Evolutionary conservation across 768 basidiomycete species (phyloP).

Genomic region (Podaxis rugospora): DNA sequence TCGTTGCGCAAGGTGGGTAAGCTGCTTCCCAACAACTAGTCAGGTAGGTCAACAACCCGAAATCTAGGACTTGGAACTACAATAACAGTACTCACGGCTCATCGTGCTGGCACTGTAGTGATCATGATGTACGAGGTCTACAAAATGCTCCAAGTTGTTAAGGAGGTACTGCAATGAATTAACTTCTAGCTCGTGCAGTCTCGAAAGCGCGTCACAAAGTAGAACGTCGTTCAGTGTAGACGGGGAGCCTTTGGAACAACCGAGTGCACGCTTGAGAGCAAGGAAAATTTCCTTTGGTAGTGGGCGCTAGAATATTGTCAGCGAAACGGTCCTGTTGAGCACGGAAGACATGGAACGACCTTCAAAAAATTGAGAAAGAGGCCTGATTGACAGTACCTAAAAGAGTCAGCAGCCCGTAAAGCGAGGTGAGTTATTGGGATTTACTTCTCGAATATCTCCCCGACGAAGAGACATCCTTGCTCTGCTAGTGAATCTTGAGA

Average conservation of each 20-base stretch:
- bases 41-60: neutral
- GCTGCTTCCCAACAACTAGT: conserved; percentile 53
- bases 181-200: conserved; percentile 46
- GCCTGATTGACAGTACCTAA: conserved; percentile 7
- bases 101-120: conserved; percentile 50
- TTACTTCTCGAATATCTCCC: conserved; percentile 5
- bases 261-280: conserved; percentile 45
- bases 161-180: conserved; percentile 48
- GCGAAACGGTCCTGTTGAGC: neutral
- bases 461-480: conserved; percentile 4
- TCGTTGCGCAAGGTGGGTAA: conserved; percentile 50
- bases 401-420: neutral
- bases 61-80: neutral
- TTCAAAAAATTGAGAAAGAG: conserved; percentile 50
- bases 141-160: conserved; percentile 51
- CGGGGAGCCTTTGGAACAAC: conserved; percentile 28
- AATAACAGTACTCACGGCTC: conserved; percentile 38
- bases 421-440: neutral
- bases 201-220: conserved; percentile 50
- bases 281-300: conserved; percentile 45
- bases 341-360: conserved; percentile 27
- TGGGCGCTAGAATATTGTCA: conserved; percentile 32
- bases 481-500: conserved; percentile 4
- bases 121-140: conserved; percentile 54
- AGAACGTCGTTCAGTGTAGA: conserved; percentile 28